These are phyloP conservation scores for Tritrichomonas musculus DNA, from an alignment of 208 protist species.

Conservation along the genomic window DNA sequence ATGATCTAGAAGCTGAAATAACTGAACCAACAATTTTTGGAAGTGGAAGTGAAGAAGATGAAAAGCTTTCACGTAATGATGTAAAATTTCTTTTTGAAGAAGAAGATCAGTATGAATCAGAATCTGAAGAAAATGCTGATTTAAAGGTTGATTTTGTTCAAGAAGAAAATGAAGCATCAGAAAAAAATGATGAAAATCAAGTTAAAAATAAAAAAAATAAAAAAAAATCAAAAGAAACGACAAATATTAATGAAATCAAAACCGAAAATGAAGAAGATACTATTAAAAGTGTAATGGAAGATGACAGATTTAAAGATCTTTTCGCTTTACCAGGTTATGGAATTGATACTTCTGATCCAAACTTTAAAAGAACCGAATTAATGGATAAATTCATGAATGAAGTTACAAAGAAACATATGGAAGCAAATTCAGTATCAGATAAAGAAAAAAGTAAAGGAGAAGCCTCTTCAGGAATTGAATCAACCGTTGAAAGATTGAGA, in stretches of 20 bases:
- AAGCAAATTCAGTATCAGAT: background rate
- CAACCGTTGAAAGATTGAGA: background rate
- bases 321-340: background rate
- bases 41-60: constrained; percentile 18
- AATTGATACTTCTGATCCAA: background rate
- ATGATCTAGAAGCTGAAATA: background rate
- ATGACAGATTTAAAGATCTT: constrained; percentile 11
- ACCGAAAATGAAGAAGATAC: background rate
- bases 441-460: background rate
- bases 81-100: no score
- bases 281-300: background rate
- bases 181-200: background rate
- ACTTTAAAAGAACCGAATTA: background rate
- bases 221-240: background rate
- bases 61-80: background rate
- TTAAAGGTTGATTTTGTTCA: background rate
- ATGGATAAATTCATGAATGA: background rate
- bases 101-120: background rate
- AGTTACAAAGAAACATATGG: background rate
- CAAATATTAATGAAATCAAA: background rate
- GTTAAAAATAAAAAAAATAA: background rate
- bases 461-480: background rate
- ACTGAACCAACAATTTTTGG: background rate
- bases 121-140: background rate
- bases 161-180: background rate